Conservation (phyloP, 148 eudicot genomes). For the Fagopyrum homotropicum region DNA sequence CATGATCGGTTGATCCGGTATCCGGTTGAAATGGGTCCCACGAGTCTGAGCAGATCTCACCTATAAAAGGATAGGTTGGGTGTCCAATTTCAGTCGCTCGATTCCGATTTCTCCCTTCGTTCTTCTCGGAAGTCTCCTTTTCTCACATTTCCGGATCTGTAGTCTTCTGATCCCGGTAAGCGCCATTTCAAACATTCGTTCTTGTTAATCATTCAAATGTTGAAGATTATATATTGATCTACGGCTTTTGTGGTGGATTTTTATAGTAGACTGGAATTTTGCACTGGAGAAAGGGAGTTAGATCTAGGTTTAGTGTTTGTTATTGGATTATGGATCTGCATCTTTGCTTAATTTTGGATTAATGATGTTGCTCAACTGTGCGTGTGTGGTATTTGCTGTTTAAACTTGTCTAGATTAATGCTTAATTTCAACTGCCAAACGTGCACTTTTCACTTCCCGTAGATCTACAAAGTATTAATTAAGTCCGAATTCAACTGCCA, state of each 20-base stretch:
- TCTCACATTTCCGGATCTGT: not conserved
- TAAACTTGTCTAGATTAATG: conserved; percentile 4
- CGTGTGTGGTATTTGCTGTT: not conserved
- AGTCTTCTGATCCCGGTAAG: not conserved
- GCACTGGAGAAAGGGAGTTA: not conserved
- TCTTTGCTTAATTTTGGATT: not conserved
- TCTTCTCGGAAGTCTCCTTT: conserved; percentile 7
- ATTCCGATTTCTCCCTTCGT: not conserved
- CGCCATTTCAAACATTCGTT: not conserved
- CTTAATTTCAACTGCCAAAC: not conserved
- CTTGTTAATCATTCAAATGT: not conserved
- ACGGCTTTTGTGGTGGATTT: not conserved
- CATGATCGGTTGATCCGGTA: not conserved
- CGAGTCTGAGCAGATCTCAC: not conserved
- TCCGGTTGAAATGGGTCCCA: not conserved
- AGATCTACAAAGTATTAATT: not conserved
- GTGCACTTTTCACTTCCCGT: not conserved
- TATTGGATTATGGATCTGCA: not conserved
- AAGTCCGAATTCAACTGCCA: not conserved
- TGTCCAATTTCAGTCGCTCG: conserved; percentile 1
- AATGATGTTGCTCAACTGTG: not conserved
- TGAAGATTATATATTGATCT: not conserved
- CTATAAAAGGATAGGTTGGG: not conserved
- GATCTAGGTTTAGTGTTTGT: not conserved
- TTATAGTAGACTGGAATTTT: not conserved